phyloP scores from a whole-genome alignment of 805 yeast genomes.

The Alloascoidea hylecoeti region DNA sequence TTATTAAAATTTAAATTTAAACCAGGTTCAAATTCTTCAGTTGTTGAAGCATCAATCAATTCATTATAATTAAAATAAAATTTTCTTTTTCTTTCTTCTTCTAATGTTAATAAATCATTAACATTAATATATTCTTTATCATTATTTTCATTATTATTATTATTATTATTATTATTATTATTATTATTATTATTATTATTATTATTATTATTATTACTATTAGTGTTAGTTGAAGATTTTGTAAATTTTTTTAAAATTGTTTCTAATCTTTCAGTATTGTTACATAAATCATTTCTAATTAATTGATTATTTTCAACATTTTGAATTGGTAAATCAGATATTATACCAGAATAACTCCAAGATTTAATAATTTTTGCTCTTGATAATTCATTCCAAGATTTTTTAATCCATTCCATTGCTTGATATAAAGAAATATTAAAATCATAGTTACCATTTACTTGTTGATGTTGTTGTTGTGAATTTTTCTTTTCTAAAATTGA shows the following conservation, averaged over 20 bases:
- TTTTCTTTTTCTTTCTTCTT: slow-evolving; percentile 1
- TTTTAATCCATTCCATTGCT: slow-evolving; percentile 43
- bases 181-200: too few relatives aligned
- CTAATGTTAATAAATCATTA: neutral
- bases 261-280: slow-evolving; percentile 1
- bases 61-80: neutral
- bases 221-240: too few relatives aligned
- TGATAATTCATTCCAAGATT: slow-evolving; percentile 36
- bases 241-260: neutral
- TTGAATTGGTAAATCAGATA: slow-evolving; percentile 2
- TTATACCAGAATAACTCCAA: slow-evolving; percentile 8
- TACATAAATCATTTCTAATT: neutral
- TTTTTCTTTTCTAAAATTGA: slow-evolving; percentile 14
- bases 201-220: neutral
- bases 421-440: slow-evolving; percentile 36
- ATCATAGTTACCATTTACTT: slow-evolving; percentile 14
- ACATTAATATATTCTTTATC: neutral
- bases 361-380: slow-evolving; percentile 18
- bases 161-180: neutral
- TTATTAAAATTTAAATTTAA: neutral
- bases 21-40: neutral
- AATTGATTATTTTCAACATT: neutral
- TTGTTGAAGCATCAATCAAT: neutral
- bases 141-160: neutral
- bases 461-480: slow-evolving; percentile 9